Evolutionary conservation across 148 eudicot species (phyloP), one percentile per base, ranked within the genome.

Genomic region (Drosera capensis): DNA sequence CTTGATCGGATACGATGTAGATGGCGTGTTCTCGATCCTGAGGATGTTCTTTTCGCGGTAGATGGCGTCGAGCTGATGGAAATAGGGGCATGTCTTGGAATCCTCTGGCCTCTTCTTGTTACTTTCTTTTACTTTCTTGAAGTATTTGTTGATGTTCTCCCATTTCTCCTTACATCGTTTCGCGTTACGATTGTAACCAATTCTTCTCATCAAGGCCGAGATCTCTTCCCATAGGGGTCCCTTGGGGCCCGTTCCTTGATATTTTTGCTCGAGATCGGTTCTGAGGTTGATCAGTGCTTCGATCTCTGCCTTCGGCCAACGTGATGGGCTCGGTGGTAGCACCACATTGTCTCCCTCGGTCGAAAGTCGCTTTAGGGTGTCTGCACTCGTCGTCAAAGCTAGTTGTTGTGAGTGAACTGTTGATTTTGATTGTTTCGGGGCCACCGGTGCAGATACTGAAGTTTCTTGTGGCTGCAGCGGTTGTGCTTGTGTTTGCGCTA

Each of bases 231-330:
- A 49, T 2, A 49, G 41, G 20, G 41, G 53, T 1, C 28, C 41
- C 14, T 49, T 49, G 20, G 53, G 41, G 0, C 73, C 74, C 55
- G 30, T 73, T 12, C 80, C 92, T 22, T 74, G 83, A 51, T 80
- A 86, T 67, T 80, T 80, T 13, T 58, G 55, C 16, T 86, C 95
- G 8, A 86, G 56, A 23, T 35, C 68, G 2, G 80, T 75, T 14
- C 95, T 40, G 0, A 86, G 60, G 14, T 64, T 53, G 19, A 86
- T 80, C 63, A 86, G 48, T 0, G 92, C 86, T 21, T 80, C 62
- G 0, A 86, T 68, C 45, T 86, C 95, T 0, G 79, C 67, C 21
- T 85, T 85, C 0, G 95, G 95, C 95, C 95, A 85, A 20, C 90
- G 43, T 1, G 90, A 77, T 12, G 90, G 67, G 48, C 78, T 70